Evolutionary conservation across 1,139 yeast genomes (phyloP), one percentile per base, ranked within the genome.

Genomic region (Geotrichum fermentans): DNA sequence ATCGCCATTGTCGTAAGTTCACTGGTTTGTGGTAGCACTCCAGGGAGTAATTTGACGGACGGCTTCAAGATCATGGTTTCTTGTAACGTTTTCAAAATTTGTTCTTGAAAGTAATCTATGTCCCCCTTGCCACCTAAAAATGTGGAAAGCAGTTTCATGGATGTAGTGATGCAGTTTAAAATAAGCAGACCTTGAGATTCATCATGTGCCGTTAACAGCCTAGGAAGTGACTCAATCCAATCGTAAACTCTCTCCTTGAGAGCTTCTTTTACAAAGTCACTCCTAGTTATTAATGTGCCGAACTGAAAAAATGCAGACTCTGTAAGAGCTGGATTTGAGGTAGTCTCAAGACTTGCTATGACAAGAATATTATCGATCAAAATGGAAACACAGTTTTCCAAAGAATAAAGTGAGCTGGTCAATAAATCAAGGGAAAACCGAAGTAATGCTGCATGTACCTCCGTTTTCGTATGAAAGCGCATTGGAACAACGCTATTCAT

Each of bases 301-400:
- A 44, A 32, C 17, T 43, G 46, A 20, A 43, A 43, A 43, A 35
- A 37, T 8, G 46, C 40, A 17, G 40, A 6, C 17, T 35, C 40
- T 1, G 32, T 30, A 5, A 43, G 22, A 7, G 18, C 13, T n/a
- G 46, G 34, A 24, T 21, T 18, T n/a, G 33, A 32, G 13, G 26
- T 10, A 11, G 20, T 18, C 7, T 37, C 45, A 10, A 33, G 26
- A 11, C 61, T 50, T 1, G 56, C 52, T 17, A 61, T 50, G 41
- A 52, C 57, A 4, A 67, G 52, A 21, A 67, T 33, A 7, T 62
- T 63, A 24, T 66, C 68, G 17, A 67, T 24, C 7, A 68, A 49
- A 0, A 60, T 43, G 1, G 74, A 70, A 4, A 70, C 48, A 24
- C 75, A 62, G 11, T 61, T 56, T 26, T 62, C 63, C 42, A 77